Evolutionary conservation across 371 early-diverging fungal species (phyloP).

Genomic region (Mortierella sp.): DNA sequence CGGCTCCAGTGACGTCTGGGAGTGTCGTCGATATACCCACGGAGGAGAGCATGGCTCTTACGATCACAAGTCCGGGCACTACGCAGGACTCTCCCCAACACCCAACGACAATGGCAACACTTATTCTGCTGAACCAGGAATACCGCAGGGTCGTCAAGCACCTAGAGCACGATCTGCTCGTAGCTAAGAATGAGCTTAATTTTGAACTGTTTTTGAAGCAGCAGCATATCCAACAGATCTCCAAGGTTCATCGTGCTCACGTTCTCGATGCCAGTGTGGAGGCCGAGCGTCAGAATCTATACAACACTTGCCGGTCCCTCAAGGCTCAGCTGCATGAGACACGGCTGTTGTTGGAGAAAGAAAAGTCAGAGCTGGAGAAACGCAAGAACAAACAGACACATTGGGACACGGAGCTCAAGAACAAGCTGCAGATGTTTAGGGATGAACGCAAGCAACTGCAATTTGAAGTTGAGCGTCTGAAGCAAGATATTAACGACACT

Average conservation of each 20-base stretch:
- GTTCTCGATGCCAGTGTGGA: conserved; percentile 72
- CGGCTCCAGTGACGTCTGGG: not conserved
- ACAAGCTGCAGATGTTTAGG: conserved; percentile 65
- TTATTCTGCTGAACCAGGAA: conserved; percentile 25
- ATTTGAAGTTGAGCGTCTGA: conserved; percentile 59
- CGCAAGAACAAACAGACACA: conserved; percentile 70
- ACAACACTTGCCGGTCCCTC: conserved; percentile 68
- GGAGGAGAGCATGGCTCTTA: conserved; percentile 2
- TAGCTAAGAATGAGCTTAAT: conserved; percentile 71
- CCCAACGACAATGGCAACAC: not conserved
- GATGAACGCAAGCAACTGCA: conserved; percentile 70
- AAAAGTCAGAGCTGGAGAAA: conserved; percentile 64
- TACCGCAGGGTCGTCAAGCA: conserved; percentile 28
- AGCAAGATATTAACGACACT: conserved; percentile 62
- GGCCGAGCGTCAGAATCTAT: conserved; percentile 72
- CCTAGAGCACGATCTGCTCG: conserved; percentile 67
- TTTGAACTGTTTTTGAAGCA: conserved; percentile 76
- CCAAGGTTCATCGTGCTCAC: conserved; percentile 71
- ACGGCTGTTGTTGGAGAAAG: conserved; percentile 60
- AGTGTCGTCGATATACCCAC: conserved; percentile 9
- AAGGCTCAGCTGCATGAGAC: conserved; percentile 68
- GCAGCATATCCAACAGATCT: conserved; percentile 76
- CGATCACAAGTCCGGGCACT: not conserved
- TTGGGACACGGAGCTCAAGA: conserved; percentile 74
- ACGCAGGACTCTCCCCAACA: not conserved